These are phyloP conservation scores for Coemansia javaensis DNA, from an alignment of 192 early-diverging fungal genomes.

Conservation along the genomic window DNA sequence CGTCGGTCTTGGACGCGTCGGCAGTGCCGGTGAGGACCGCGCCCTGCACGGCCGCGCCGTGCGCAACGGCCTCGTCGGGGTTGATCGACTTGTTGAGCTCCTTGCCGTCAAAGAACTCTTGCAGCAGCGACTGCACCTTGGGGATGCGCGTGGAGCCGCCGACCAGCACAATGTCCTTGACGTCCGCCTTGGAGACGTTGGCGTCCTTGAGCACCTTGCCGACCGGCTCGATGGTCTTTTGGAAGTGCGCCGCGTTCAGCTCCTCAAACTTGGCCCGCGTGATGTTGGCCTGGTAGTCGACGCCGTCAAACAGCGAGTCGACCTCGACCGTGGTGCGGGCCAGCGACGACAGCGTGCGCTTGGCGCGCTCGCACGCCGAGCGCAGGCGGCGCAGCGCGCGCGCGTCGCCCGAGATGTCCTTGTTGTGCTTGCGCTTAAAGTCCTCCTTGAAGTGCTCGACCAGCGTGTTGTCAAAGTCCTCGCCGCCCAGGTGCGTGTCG, in stretches of 20 bases:
- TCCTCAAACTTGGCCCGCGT: slow-evolving; percentile 80
- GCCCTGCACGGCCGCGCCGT: slow-evolving; percentile 88
- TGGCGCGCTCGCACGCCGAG: slow-evolving; percentile 71
- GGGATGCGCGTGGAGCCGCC: slow-evolving; percentile 94
- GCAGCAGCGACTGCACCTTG: slow-evolving; percentile 77
- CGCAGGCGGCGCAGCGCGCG: slow-evolving; percentile 72
- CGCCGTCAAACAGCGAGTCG: slow-evolving; percentile 71
- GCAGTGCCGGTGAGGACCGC: slow-evolving; percentile 69
- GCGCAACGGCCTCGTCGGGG: slow-evolving; percentile 94
- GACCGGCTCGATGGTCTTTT: slow-evolving; percentile 67
- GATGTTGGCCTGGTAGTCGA: slow-evolving; percentile 70
- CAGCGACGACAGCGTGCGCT: slow-evolving; percentile 71
- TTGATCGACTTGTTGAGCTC: slow-evolving; percentile 84
- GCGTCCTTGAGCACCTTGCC: slow-evolving; percentile 72
- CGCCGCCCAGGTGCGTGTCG: slow-evolving; percentile 81
- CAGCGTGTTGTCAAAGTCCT: slow-evolving; percentile 71
- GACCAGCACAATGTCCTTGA: slow-evolving; percentile 78
- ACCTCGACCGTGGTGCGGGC: slow-evolving; percentile 66
- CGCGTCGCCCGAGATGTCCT: slow-evolving; percentile 67
- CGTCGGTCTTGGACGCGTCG: slow-evolving; percentile 58
- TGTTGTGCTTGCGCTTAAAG: slow-evolving; percentile 66
- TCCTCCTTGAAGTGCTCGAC: slow-evolving; percentile 55
- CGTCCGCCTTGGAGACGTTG: slow-evolving; percentile 66
- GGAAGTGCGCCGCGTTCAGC: slow-evolving; percentile 62
- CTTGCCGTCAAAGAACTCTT: slow-evolving; percentile 77